Evolutionary conservation across 2,329 filamentous ascomycete species (phyloP).

Genomic region (Fusarium torreyae): DNA sequence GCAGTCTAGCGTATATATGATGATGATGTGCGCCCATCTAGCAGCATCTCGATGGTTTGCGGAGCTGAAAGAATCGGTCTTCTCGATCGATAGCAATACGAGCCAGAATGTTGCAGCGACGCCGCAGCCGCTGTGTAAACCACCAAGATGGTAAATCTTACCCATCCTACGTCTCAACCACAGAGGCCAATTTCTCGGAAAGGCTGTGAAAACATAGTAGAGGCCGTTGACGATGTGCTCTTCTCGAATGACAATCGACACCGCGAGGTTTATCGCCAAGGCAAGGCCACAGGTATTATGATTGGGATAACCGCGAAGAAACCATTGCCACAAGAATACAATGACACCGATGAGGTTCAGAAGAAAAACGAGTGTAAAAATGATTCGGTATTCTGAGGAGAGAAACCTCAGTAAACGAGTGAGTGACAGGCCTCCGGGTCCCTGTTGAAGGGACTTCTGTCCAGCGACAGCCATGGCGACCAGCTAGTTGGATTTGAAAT

Average conservation of each 20-base stretch:
- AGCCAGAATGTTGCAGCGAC: constrained; percentile 40
- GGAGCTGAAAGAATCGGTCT: constrained; percentile 15
- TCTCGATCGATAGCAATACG: constrained; percentile 39
- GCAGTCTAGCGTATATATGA: constrained; percentile 32
- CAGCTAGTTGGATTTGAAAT: constrained; percentile 11
- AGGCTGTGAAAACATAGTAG: constrained; percentile 57
- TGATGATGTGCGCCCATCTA: constrained; percentile 23
- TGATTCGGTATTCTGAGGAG: constrained; percentile 60
- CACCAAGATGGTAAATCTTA: constrained; percentile 63
- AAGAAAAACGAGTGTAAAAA: constrained; percentile 65
- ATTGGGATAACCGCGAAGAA: constrained; percentile 50
- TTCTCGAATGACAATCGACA: constrained; percentile 63
- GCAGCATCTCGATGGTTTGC: constrained; percentile 1
- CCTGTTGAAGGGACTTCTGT: constrained; percentile 3
- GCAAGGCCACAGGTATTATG: constrained; percentile 54
- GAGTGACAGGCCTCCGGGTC: constrained; percentile 30
- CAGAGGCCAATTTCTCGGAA: constrained; percentile 59
- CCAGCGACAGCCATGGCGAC: constrained; percentile 12
- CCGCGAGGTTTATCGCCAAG: constrained; percentile 60
- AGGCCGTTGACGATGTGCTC: constrained; percentile 64
- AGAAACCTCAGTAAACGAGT: constrained; percentile 43
- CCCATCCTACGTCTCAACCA: constrained; percentile 58
- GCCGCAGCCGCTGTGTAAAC: constrained; percentile 45
- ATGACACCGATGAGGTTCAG: constrained; percentile 56
- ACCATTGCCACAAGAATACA: constrained; percentile 36